These are phyloP conservation scores for Vitis riparia DNA, from an alignment of 164 flowering plant genomes.

Conservation along the genomic window DNA sequence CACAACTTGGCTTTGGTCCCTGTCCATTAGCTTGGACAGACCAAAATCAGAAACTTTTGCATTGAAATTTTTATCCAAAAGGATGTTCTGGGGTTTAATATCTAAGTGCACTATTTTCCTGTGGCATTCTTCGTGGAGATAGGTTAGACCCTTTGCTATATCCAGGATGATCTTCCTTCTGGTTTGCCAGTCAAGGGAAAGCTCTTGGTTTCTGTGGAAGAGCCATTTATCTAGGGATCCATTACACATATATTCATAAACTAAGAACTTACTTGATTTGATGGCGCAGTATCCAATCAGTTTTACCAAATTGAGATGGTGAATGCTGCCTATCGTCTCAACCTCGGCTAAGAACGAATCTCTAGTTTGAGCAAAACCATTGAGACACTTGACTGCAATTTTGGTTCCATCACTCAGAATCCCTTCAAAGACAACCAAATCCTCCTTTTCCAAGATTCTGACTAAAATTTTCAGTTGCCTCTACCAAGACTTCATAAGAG, in stretches of 20 bases:
- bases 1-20: too few relatives aligned
- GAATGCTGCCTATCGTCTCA: conserved; percentile 23
- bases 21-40: conserved; percentile 17
- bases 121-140: conserved; percentile 1
- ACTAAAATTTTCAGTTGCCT: conserved; percentile 10
- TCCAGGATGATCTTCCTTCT: too few relatives aligned
- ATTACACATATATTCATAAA: conserved; percentile 16
- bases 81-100: too few relatives aligned
- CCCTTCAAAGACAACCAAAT: conserved; percentile 26
- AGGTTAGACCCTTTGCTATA: background rate
- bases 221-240: background rate
- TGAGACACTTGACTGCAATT: conserved; percentile 19
- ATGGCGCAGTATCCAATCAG: conserved; percentile 18
- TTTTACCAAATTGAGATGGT: conserved; percentile 20
- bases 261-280: conserved; percentile 18
- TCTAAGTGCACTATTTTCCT: background rate
- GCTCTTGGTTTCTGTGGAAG: background rate
- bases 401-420: conserved; percentile 12
- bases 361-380: conserved; percentile 11
- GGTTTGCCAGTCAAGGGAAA: background rate
- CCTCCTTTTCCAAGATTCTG: conserved; percentile 26
- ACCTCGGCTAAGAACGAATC: conserved; percentile 19
- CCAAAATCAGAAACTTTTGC: conserved; percentile 27
- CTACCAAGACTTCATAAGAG: conserved; percentile 4
- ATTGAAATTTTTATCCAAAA: background rate